These are phyloP conservation scores for Penicillium turbatum DNA, from an alignment of 495 filamentous ascomycete species.

Conservation along the genomic window DNA sequence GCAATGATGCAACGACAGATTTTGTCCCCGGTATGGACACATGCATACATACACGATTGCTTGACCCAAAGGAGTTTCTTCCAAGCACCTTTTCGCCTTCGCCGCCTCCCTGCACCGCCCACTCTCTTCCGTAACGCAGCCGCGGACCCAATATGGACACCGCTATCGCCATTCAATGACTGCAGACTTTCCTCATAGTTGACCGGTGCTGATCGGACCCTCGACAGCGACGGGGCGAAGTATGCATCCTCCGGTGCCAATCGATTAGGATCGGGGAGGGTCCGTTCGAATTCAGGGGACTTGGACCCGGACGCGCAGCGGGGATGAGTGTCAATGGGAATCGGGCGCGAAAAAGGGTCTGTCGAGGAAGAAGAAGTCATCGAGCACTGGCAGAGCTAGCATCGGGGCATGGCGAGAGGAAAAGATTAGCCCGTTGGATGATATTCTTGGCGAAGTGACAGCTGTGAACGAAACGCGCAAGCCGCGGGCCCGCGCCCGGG, in stretches of 20 bases:
- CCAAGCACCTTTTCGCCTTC: slow-evolving; percentile 67
- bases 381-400: slow-evolving; percentile 27
- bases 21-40: not conserved
- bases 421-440: slow-evolving; percentile 1
- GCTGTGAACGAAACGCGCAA: slow-evolving; percentile 11
- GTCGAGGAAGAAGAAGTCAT: slow-evolving; percentile 40
- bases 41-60: slow-evolving; percentile 68
- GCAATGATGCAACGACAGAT: not conserved
- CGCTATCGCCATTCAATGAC: slow-evolving; percentile 29
- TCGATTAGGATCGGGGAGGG: slow-evolving; percentile 51
- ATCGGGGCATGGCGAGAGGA: slow-evolving; percentile 30
- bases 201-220: slow-evolving; percentile 46
- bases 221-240: slow-evolving; percentile 54
- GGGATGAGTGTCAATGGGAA: slow-evolving; percentile 45
- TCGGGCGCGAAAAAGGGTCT: slow-evolving; percentile 36
- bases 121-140: slow-evolving; percentile 47
- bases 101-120: slow-evolving; percentile 51
- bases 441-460: slow-evolving; percentile 1
- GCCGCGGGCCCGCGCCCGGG: slow-evolving; percentile 12
- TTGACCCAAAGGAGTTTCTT: slow-evolving; percentile 98
- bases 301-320: slow-evolving; percentile 34
- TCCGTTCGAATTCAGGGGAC: slow-evolving; percentile 44
- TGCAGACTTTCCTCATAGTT: slow-evolving; percentile 37
- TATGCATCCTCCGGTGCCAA: slow-evolving; percentile 85
- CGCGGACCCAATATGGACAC: slow-evolving; percentile 24